Percentiles rank a stretch among this genome's conserved stretches.
Evolutionary conservation across 163 green algal genomes (phyloP).

Genomic region (Scenedesmus sp.): DNA sequence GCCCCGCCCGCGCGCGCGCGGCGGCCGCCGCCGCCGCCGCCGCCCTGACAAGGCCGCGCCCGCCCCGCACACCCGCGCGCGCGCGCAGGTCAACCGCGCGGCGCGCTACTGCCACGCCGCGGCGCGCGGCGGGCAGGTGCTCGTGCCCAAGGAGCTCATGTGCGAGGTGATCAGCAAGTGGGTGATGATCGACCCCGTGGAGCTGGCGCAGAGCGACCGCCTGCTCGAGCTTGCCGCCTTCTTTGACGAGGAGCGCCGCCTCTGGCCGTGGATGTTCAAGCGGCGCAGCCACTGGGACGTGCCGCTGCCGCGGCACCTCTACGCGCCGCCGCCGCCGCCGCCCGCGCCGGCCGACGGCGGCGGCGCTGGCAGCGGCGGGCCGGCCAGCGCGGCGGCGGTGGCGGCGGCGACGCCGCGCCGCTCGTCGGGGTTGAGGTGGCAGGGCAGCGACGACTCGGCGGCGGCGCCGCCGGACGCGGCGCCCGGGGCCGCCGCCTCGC

Average conservation of each 20-base stretch:
- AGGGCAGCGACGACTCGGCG: too few relatives aligned
- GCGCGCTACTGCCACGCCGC: conserved; percentile 69
- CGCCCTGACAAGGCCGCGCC: background rate
- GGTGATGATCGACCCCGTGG: conserved; percentile 6
- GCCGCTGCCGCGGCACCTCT: conserved; percentile 5
- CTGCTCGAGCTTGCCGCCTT: conserved; percentile 10
- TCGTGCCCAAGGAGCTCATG: conserved; percentile 56
- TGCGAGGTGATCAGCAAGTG: conserved; percentile 59
- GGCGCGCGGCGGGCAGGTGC: conserved; percentile 68
- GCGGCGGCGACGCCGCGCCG: too few relatives aligned
- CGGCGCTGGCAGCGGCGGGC: background rate
- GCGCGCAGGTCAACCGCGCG: conserved; percentile 60
- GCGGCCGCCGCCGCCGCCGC: background rate
- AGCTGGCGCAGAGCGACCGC: conserved; percentile 16
- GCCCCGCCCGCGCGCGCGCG: too few relatives aligned
- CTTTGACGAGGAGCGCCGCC: conserved; percentile 18
- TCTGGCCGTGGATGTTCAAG: conserved; percentile 45
- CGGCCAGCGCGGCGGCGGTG: background rate
- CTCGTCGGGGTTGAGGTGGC: too few relatives aligned
- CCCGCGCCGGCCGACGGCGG: background rate
- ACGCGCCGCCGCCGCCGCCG: background rate
- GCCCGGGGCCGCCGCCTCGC: too few relatives aligned
- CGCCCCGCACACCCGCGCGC: too few relatives aligned
- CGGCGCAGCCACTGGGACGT: conserved; percentile 17
- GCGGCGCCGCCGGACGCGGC: too few relatives aligned